Evolutionary conservation across 371 early-diverging fungal genomes (phyloP).

Genomic region (Mortierella polycephala): DNA sequence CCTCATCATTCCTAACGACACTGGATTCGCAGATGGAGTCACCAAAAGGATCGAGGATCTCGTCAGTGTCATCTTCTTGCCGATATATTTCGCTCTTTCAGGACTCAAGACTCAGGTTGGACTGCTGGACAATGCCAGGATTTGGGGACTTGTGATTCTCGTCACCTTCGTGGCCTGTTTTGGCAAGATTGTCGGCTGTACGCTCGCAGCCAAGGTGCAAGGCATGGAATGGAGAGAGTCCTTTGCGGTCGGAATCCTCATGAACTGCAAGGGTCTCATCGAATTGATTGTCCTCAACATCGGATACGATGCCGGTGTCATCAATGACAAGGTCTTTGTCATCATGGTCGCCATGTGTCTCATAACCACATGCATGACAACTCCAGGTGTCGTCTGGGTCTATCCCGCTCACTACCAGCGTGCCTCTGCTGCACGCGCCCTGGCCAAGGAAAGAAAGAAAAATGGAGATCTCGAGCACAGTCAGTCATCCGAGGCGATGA

Average conservation of each 20-base stretch:
- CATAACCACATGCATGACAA: conserved; percentile 86
- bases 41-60: conserved; percentile 95
- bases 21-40: conserved; percentile 86
- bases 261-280: conserved; percentile 96
- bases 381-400: conserved; percentile 68
- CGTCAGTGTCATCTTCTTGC: conserved; percentile 86
- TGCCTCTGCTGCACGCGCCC: conserved; percentile 27
- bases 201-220: conserved; percentile 71
- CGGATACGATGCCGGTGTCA: conserved; percentile 87
- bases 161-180: conserved; percentile 80
- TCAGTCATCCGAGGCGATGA: conserved; percentile 8
- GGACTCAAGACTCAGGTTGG: conserved; percentile 91
- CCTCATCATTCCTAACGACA: conserved; percentile 87
- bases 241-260: conserved; percentile 87
- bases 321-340: conserved; percentile 80
- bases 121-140: conserved; percentile 70
- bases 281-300: conserved; percentile 95
- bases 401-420: conserved; percentile 72
- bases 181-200: conserved; percentile 91
- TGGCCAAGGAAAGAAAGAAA: conserved; percentile 26
- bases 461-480: conserved; percentile 20
- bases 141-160: conserved; percentile 86
- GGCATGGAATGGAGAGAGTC: conserved; percentile 87
- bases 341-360: conserved; percentile 87
- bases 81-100: conserved; percentile 92